Base-by-base conservation (phyloP, 2,329 filamentous ascomycete genomes). In the Conoideocrella luteorostrata region DNA sequence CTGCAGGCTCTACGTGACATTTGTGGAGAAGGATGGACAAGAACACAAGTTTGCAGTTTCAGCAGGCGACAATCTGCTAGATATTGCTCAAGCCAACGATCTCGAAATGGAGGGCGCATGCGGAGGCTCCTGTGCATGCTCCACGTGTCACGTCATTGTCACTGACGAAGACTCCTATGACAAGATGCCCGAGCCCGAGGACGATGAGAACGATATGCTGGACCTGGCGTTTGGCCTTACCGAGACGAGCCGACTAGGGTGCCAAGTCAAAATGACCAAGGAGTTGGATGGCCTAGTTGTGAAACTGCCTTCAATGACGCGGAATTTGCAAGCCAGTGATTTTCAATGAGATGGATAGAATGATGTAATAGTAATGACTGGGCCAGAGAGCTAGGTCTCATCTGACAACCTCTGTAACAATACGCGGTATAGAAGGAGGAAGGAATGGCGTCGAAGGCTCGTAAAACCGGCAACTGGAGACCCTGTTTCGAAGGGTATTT, bases 101-200 rank as follows among this genome's bases (percentile, higher is more conserved):
- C 72, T 98, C 33, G 93, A 98, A 65, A 97, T 98, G 91, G 93
- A 98, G 72, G 90, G 93, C 49, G 93, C 93, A 11, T 98, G 93
- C 60, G 93, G 93, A 53, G 93, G 89, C 18, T 93, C 87, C 26
- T 95, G 89, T 66, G 89, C 89, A 43, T 95, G 89, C 69, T 93
- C 86, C 45, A 95, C 89, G 5, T 95, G 89, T 69, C 89, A 95
- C 67, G 84, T 95, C 45, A 89, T 95, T 49, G 86, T 95, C 29
- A 66, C 78, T 46, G 80, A 85, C 57, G 79, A 86, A 35, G 77
- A 78, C 4, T 77, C 80, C 65, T 91, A 85, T 67, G 85, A 91
- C 53, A 80, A 78, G 66, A 88, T 90, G 71, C 76, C 81, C 53
- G 84, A 88, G 63, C 82, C 84, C 32, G 81, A 84, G 50, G 84